Base-by-base conservation (phyloP, 805 yeast species). In the Wickerhamiella nectarea region DNA sequence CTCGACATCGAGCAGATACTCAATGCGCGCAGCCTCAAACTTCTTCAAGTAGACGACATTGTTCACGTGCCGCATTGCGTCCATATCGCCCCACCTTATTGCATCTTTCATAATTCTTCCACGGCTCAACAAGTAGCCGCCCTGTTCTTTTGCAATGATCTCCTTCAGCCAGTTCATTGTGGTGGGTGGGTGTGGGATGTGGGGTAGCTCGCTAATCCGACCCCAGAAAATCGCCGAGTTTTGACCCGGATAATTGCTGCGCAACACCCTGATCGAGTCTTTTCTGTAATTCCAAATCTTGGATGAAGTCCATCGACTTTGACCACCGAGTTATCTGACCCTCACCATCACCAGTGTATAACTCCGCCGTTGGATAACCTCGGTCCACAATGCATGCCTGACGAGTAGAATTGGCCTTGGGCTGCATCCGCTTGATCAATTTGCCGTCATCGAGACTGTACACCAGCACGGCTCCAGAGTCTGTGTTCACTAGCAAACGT, bases 401-500 rank as follows among this genome's bases (percentile, higher is more conserved):
- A 57, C 48, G 66, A 64, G 37, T 67, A 52, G 3, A 70, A 66
- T 38, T 54, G 31, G 35, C 56, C 6, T 49, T 43, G 3, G 56
- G 53, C 14, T 66, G 64, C n/a, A 81, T 61, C 44, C 87, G 61
- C 7, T 74, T 65, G 3, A 78, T 69, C 37, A 80, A 56, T 49
- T 72, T 75, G 0, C 91, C 93, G 50, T 78, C 81, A 1, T 65
- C 56, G 0, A 74, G 64, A 15, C 80, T 61, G 46, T 68, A 76
- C 39, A 80, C 67, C 34, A 77, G 65, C 0, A 83, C 60, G 50
- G 80, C 86, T 3, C 89, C 86, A 47, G 68, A 76, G 51, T 82
- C 91, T 0, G 85, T 76, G 0, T 93, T 89, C 43, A 76, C 75
- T 59, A 82, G 66, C 19, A 82, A 58, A 50, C 72, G 71, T 46